Conservation (phyloP, 306 rosid species). For the Sicyos edulis region DNA sequence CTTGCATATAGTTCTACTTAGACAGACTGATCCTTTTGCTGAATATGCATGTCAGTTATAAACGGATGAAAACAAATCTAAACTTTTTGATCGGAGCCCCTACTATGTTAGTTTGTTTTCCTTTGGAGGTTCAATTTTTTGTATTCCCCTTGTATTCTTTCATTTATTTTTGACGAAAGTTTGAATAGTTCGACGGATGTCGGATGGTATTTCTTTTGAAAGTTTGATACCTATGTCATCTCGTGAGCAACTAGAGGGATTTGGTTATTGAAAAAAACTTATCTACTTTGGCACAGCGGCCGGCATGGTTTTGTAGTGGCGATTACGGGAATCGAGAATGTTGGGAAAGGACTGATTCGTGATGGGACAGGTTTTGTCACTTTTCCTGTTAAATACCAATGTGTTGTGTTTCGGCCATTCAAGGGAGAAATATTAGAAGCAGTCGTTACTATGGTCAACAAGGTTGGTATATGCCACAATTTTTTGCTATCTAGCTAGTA, state of each 20-base stretch:
- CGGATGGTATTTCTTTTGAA: slow-evolving; percentile 4
- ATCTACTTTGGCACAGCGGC: slow-evolving; percentile 43
- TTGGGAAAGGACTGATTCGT: slow-evolving; percentile 82
- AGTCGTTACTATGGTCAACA: slow-evolving; percentile 94
- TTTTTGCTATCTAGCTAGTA: background rate
- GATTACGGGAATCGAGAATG: slow-evolving; percentile 78
- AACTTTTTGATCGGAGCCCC: background rate
- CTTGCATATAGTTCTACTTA: background rate
- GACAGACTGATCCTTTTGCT: background rate
- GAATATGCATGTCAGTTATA: background rate
- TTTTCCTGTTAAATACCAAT: slow-evolving; percentile 91
- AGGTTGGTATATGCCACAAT: slow-evolving; percentile 38
- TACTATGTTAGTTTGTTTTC: background rate
- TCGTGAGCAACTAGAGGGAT: slow-evolving; percentile 1
- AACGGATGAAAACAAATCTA: background rate
- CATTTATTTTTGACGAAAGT: background rate
- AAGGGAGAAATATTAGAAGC: slow-evolving; percentile 96
- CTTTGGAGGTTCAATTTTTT: too few species aligned
- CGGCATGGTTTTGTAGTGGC: slow-evolving; percentile 97
- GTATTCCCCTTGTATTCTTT: background rate
- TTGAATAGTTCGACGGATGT: background rate
- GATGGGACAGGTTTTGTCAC: slow-evolving; percentile 95
- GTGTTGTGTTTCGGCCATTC: slow-evolving; percentile 94
- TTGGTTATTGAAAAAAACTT: background rate
- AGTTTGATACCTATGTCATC: background rate